Percentiles rank a stretch among this genome's conserved stretches.
These are phyloP conservation scores for Hypoxylon perforatum DNA, from an alignment of 495 filamentous ascomycete species.

Conservation along the genomic window DNA sequence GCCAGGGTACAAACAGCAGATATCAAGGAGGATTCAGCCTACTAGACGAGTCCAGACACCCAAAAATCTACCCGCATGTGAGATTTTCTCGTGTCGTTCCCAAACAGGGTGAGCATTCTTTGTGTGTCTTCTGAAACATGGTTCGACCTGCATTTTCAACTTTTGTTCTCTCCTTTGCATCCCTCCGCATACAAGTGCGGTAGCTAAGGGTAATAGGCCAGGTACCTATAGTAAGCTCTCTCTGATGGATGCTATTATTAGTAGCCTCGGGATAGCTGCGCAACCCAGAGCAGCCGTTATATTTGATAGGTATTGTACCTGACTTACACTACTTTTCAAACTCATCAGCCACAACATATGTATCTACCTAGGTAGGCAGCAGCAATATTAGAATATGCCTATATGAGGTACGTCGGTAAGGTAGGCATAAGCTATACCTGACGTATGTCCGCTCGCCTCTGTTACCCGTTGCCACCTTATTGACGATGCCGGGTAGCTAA, in stretches of 20 bases:
- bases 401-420: too few relatives aligned
- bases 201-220: background rate
- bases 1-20: background rate
- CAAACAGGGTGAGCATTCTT: conserved; percentile 26
- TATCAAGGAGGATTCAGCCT: conserved; percentile 20
- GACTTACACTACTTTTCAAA: background rate
- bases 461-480: conserved; percentile 31
- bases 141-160: conserved; percentile 30
- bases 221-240: conserved; percentile 5
- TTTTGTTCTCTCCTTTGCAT: background rate
- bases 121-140: conserved; percentile 37
- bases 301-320: background rate
- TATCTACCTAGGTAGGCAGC: too few relatives aligned
- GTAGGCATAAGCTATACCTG: background rate
- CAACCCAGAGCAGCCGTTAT: conserved; percentile 15
- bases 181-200: conserved; percentile 7
- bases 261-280: conserved; percentile 8
- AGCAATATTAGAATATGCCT: background rate
- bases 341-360: background rate
- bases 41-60: conserved; percentile 18
- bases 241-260: conserved; percentile 32
- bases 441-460: background rate
- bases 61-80: conserved; percentile 11
- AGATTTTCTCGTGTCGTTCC: conserved; percentile 36
- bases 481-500: conserved; percentile 13